These are phyloP conservation scores for Hericium alpestre DNA, from an alignment of 768 basidiomycete species.

Conservation along the genomic window DNA sequence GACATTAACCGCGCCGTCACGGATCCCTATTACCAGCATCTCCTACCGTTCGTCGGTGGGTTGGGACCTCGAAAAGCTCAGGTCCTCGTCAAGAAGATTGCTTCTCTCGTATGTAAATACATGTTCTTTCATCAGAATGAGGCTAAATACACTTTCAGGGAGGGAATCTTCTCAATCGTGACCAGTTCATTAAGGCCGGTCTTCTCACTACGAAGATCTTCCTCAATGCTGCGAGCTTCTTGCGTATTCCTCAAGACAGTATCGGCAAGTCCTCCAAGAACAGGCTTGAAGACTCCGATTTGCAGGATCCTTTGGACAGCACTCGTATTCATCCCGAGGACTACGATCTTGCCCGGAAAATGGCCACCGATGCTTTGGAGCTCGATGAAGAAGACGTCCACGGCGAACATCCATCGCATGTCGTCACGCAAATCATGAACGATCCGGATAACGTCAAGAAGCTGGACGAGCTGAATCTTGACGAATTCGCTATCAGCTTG, in stretches of 20 bases:
- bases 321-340: conserved; percentile 97
- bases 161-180: conserved; percentile 76
- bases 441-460: conserved; percentile 72
- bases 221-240: conserved; percentile 85
- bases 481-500: conserved; percentile 92
- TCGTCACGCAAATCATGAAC: conserved; percentile 77
- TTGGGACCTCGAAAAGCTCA: conserved; percentile 93
- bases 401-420: conserved; percentile 84
- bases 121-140: neutral
- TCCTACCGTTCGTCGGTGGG: conserved; percentile 86
- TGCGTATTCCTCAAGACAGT: conserved; percentile 75
- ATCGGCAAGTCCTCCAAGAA: conserved; percentile 47
- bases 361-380: conserved; percentile 95
- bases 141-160: conserved; percentile 40
- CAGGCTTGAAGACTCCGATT: conserved; percentile 52
- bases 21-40: conserved; percentile 78
- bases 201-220: conserved; percentile 82
- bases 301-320: conserved; percentile 83
- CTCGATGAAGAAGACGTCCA: conserved; percentile 96
- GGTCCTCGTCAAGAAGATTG: conserved; percentile 71
- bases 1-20: conserved; percentile 91
- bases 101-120: conserved; percentile 45
- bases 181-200: conserved; percentile 74
- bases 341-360: conserved; percentile 94
- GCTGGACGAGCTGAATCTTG: conserved; percentile 82